Evolutionary conservation across 371 early-diverging fungal genomes (phyloP), one percentile per base, ranked within the genome.

Genomic region (Mucor mucedo): DNA sequence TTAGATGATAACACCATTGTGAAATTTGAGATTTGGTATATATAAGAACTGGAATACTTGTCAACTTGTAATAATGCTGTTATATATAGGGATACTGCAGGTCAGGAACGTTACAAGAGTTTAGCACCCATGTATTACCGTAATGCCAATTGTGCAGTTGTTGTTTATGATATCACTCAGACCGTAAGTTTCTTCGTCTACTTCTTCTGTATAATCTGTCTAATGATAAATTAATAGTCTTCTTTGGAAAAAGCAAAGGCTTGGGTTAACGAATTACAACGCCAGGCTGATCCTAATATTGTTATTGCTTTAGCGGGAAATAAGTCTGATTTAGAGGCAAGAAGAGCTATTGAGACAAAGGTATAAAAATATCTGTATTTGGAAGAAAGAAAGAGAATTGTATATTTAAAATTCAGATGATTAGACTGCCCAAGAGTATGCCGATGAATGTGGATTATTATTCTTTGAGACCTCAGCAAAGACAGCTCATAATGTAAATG

Each of bases 91-190:
- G 97, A 96, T 69, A 96, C 97, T 5, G 96, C 96, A 29, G 95
- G 93, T 50, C 95, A 93, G 84, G 96, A 96, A 79, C 85, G 95
- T 60, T 96, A 94, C 82, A 92, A 92, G 88, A 91, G 92, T 66
- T 90, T 99, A 71, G 99, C 99, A 40, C 98, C 97, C 39, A 98
- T 97, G 95, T 99, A 98, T 82, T 99, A 99, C 77, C 86, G 99
- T 58, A 96, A 95, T 73, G 98, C 99, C 21, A 93, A 93, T 76
- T 95, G 94, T 55, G 98, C 97, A 4, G 90, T 97, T 5, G 95
- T 98, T 27, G 98, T 93, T 14, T 99, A 98, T 73, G 99, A 99
- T 82, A 93, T 99, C 69, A 98, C 98, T 41, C 95, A 97, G 79
- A 75, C 89, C 49, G 89, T 87, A 81, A 63, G 83, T 69, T 33